These are phyloP conservation scores for Blastosporella zonata DNA, from an alignment of 1,284 basidiomycete genomes.

Conservation along the genomic window DNA sequence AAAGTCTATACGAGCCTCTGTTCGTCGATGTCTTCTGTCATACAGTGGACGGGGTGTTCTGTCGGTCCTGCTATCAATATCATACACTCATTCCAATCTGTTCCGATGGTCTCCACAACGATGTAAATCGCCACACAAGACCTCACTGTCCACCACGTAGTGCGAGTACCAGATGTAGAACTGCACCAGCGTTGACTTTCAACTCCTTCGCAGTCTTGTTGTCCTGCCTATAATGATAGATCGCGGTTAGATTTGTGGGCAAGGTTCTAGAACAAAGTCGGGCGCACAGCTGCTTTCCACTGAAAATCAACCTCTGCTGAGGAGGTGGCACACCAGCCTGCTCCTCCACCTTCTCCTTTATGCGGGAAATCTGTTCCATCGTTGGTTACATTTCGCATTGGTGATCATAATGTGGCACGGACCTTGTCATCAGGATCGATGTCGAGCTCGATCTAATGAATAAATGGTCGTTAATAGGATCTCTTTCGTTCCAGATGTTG, in stretches of 20 bases:
- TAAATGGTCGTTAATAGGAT: neutral
- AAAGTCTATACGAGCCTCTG: neutral
- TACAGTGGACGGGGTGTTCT: constrained; percentile 6
- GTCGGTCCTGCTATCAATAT: constrained; percentile 12
- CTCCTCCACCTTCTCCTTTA: constrained; percentile 99
- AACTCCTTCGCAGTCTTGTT: constrained; percentile 86
- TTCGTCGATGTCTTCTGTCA: constrained; percentile 1
- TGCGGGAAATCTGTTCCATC: constrained; percentile 74
- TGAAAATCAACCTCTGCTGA: constrained; percentile 94
- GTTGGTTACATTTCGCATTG: neutral
- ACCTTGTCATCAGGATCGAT: constrained; percentile 92
- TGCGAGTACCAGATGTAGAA: constrained; percentile 90
- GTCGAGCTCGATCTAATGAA: constrained; percentile 86
- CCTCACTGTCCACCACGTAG: constrained; percentile 77
- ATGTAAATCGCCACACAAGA: neutral
- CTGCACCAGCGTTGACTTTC: constrained; percentile 79
- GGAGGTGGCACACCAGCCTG: constrained; percentile 98
- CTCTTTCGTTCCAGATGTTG: neutral
- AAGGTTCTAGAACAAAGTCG: constrained; percentile 1
- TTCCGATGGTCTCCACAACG: neutral
- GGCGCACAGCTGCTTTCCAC: constrained; percentile 91
- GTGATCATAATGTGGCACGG: constrained; percentile 21
- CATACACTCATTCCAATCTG: constrained; percentile 4
- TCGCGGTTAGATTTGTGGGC: neutral
- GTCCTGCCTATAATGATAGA: constrained; percentile 52